Evolutionary conservation across 73 alveolate species (phyloP).

Genomic region (Paramecium sexaurelia): DNA sequence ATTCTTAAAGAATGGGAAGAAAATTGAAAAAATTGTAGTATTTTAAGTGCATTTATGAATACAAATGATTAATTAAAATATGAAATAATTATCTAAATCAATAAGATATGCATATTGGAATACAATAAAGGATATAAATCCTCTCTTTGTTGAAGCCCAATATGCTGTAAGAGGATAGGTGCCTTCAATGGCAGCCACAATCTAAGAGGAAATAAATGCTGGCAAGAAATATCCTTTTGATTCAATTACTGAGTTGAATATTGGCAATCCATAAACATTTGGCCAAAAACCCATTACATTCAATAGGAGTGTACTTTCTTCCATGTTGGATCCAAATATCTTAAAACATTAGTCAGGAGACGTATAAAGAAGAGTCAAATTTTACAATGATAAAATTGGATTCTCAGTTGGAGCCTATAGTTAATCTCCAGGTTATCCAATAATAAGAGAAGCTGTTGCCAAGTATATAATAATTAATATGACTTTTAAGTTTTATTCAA

Average conservation of each 20-base stretch:
- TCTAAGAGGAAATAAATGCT: neutral
- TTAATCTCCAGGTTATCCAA: slow-evolving; percentile 40
- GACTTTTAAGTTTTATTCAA: neutral
- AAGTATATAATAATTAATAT: neutral
- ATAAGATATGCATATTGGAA: slow-evolving; percentile 17
- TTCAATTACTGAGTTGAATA: slow-evolving; percentile 42
- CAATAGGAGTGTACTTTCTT: neutral
- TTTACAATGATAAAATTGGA: neutral
- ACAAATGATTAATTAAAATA: slow-evolving; percentile 27
- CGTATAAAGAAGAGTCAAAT: slow-evolving; percentile 43
- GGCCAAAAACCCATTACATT: slow-evolving; percentile 54
- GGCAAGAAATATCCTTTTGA: slow-evolving; percentile 41
- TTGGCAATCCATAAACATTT: slow-evolving; percentile 53
- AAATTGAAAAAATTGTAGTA: neutral
- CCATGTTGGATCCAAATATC: neutral
- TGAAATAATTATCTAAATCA: slow-evolving; percentile 35
- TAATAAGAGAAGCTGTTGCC: slow-evolving; percentile 45
- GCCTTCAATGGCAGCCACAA: slow-evolving; percentile 11
- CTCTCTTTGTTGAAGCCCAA: neutral
- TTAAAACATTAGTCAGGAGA: neutral
- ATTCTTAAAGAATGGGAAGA: neutral
- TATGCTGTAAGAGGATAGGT: slow-evolving; percentile 48
- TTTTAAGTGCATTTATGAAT: neutral
- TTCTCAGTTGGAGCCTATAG: neutral
- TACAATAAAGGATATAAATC: slow-evolving; percentile 37